These are phyloP conservation scores for Penicillium tannophilum DNA, from an alignment of 495 filamentous ascomycete species.

Conservation along the genomic window DNA sequence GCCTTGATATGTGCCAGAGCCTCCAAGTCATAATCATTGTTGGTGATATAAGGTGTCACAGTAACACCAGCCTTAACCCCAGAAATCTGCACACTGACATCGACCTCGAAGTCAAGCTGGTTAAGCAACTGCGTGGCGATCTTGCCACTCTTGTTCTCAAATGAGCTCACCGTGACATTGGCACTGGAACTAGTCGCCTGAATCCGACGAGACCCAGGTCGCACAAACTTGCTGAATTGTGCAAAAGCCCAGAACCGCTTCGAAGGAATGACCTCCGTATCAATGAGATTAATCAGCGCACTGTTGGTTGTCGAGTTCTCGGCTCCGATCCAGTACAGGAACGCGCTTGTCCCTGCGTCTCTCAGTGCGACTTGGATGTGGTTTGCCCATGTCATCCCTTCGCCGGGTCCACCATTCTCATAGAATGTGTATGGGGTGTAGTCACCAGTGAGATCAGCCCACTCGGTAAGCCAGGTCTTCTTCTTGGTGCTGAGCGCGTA, in stretches of 20 bases:
- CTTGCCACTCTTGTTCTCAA: constrained; percentile 48
- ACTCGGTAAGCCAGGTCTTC: constrained; percentile 52
- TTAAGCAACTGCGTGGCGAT: constrained; percentile 51
- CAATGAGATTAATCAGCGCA: constrained; percentile 40
- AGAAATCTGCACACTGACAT: constrained; percentile 1
- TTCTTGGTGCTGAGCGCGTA: constrained; percentile 37
- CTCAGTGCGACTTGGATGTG: constrained; percentile 49
- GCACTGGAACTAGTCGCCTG: constrained; percentile 33
- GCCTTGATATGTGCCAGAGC: background rate
- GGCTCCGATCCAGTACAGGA: constrained; percentile 55
- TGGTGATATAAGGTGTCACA: constrained; percentile 19
- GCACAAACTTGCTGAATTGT: constrained; percentile 46
- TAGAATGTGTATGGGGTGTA: constrained; percentile 42
- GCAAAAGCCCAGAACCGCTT: constrained; percentile 56
- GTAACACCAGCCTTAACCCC: constrained; percentile 1
- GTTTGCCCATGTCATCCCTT: constrained; percentile 59
- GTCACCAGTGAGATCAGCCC: constrained; percentile 47
- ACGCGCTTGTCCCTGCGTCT: constrained; percentile 39
- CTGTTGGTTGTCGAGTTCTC: constrained; percentile 33
- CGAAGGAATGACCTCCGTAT: constrained; percentile 38
- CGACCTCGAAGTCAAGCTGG: constrained; percentile 27
- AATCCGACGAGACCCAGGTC: constrained; percentile 50
- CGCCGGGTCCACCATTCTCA: constrained; percentile 42
- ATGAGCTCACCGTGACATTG: constrained; percentile 45
- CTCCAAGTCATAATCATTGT: constrained; percentile 23